These are phyloP conservation scores for Fagopyrum tataricum DNA, from an alignment of 148 eudicot species.

Conservation along the genomic window DNA sequence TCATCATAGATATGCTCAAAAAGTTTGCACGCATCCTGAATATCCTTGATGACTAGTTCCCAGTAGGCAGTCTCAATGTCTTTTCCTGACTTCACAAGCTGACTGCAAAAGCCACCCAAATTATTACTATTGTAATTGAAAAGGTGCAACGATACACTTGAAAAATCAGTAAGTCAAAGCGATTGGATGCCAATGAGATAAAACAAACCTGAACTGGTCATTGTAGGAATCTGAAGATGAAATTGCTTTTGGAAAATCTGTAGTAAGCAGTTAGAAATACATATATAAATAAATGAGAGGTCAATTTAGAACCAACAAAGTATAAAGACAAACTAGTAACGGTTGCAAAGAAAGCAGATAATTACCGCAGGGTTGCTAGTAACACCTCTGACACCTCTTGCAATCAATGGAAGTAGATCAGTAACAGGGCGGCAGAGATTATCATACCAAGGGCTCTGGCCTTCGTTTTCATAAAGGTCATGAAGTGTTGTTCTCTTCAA, in stretches of 20 bases:
- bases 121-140: background rate
- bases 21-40: conserved; percentile 90
- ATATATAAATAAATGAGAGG: background rate
- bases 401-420: conserved; percentile 78
- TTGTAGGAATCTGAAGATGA: conserved; percentile 95
- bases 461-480: conserved; percentile 82
- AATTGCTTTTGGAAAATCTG: conserved; percentile 99
- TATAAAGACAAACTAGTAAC: background rate
- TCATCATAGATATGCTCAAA: conserved; percentile 87
- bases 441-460: conserved; percentile 98
- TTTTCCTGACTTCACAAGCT: conserved; percentile 74
- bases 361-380: conserved; percentile 97
- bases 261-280: conserved; percentile 1
- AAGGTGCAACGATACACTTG: background rate
- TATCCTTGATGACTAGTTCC: conserved; percentile 95
- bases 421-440: conserved; percentile 93
- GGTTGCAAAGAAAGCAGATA: background rate
- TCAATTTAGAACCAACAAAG: background rate
- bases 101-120: conserved; percentile 37
- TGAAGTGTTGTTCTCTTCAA: conserved; percentile 67
- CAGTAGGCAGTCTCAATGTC: conserved; percentile 93
- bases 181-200: background rate
- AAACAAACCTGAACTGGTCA: conserved; percentile 69
- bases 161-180: background rate
- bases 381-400: conserved; percentile 86